phyloP scores from a whole-genome alignment of 139 green algal species.

The Chlorella sp. region DNA sequence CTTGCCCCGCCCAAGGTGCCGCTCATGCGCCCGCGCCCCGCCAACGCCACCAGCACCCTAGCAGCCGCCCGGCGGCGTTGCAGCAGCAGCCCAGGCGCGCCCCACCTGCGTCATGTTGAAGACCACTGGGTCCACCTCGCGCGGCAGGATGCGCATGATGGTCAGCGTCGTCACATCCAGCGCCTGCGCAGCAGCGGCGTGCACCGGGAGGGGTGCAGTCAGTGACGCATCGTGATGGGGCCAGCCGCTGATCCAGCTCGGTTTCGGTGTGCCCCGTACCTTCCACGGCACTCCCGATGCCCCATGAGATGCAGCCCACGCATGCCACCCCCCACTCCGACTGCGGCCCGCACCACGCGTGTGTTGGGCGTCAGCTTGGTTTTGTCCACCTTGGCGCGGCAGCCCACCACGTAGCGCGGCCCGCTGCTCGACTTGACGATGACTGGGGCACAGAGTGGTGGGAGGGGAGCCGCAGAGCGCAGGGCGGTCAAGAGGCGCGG shows the following conservation, averaged over 20 bases:
- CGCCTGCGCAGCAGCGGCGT: constrained; percentile 30
- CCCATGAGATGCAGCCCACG: too few relatives aligned
- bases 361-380: constrained; percentile 90
- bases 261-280: too few relatives aligned
- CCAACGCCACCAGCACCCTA: neutral
- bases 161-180: constrained; percentile 99
- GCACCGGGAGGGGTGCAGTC: too few relatives aligned
- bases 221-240: too few relatives aligned
- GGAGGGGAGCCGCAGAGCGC: too few relatives aligned
- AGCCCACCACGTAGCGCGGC: constrained; percentile 98
- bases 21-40: neutral
- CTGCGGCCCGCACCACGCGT: constrained; percentile 65
- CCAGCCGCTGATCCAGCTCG: too few relatives aligned
- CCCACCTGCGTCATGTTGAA: constrained; percentile 94
- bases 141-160: constrained; percentile 96
- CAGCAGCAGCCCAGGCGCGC: too few relatives aligned
- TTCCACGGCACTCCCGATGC: too few relatives aligned
- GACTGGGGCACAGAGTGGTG: constrained; percentile 64
- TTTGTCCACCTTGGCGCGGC: constrained; percentile 96
- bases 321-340: too few relatives aligned
- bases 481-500: too few relatives aligned
- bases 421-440: constrained; percentile 99
- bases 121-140: constrained; percentile 99
- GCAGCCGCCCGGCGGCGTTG: too few relatives aligned
- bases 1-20: too few relatives aligned